These are phyloP conservation scores for Saururus chinensis DNA, from an alignment of 164 flowering plant genomes.

Conservation along the genomic window DNA sequence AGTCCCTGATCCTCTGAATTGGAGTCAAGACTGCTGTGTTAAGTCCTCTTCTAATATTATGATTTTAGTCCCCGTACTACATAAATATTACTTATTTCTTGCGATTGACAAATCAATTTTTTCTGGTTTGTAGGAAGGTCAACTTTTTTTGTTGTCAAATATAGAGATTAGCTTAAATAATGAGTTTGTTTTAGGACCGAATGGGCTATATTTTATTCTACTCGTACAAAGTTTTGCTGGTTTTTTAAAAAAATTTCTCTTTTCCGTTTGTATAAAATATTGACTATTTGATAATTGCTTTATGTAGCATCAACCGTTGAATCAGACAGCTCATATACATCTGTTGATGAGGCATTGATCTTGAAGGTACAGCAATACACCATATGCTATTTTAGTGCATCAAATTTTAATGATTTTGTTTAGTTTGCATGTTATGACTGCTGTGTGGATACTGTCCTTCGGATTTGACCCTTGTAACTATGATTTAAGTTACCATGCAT, in stretches of 20 bases:
- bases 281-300: background rate
- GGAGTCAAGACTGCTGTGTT: background rate
- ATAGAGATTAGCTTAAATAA: no score
- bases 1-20: background rate
- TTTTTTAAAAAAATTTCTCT: background rate
- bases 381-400: background rate
- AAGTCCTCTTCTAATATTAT: background rate
- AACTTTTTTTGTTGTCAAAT: no score
- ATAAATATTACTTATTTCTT: no score
- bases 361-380: slow-evolving; percentile 42
- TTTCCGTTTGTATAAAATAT: background rate
- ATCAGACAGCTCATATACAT: slow-evolving; percentile 26
- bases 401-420: background rate
- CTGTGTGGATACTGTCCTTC: background rate
- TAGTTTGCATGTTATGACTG: background rate
- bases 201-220: background rate
- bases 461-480: background rate
- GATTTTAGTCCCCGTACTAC: no score
- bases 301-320: slow-evolving; percentile 42
- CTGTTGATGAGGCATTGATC: slow-evolving; percentile 37
- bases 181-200: background rate
- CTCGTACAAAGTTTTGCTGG: background rate
- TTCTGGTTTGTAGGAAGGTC: no score
- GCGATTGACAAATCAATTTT: background rate
- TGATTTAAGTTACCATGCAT: background rate